phyloP scores from a whole-genome alignment of 148 eudicot genomes.

The Silene latifolia region DNA sequence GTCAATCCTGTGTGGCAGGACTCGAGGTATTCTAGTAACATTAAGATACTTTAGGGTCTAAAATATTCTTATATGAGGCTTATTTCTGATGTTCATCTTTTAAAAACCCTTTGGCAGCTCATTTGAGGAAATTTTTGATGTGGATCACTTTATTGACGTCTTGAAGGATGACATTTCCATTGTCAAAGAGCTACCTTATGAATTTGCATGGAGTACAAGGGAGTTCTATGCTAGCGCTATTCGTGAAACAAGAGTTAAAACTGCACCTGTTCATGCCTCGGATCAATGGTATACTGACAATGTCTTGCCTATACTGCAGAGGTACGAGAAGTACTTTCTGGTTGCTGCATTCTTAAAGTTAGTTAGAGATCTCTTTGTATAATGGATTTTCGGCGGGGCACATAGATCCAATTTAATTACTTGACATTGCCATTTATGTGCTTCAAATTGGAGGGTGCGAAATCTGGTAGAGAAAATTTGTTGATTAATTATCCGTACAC shows the following conservation, averaged over 20 bases:
- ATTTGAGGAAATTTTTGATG: conserved; percentile 87
- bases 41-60: conserved; percentile 7
- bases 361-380: neutral
- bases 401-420: neutral
- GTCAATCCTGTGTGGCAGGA: conserved; percentile 98
- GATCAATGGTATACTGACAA: conserved; percentile 87
- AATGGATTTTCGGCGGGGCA: neutral
- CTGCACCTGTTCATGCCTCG: conserved; percentile 97
- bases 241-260: conserved; percentile 84
- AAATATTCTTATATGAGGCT: conserved; percentile 9
- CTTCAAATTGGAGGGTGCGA: neutral
- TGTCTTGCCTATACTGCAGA: conserved; percentile 69
- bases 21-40: conserved; percentile 51
- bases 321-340: conserved; percentile 37
- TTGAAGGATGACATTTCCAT: conserved; percentile 82
- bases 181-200: conserved; percentile 80
- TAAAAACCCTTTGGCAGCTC: conserved; percentile 45
- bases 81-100: conserved; percentile 2
- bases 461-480: neutral
- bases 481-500: too few relatives aligned
- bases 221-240: conserved; percentile 84
- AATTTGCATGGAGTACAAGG: conserved; percentile 92
- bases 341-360: too few relatives aligned
- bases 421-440: neutral
- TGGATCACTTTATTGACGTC: conserved; percentile 83